These are phyloP conservation scores for Elasticomyces elasticus DNA, from an alignment of 495 filamentous ascomycete species.

Conservation along the genomic window DNA sequence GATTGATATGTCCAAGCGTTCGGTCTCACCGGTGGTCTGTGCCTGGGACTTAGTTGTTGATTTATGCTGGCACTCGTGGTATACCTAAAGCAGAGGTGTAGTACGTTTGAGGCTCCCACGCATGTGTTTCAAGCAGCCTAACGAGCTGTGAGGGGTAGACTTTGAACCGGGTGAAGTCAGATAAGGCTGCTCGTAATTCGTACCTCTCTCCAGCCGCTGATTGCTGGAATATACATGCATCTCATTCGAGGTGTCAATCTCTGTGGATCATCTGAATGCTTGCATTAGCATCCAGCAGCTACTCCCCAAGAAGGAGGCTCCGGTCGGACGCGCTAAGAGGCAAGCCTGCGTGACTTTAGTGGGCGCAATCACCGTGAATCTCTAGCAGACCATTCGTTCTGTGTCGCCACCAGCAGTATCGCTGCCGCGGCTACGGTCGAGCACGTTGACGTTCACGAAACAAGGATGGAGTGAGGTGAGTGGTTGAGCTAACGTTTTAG, in stretches of 20 bases:
- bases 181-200: background rate
- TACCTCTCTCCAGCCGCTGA: too few relatives aligned
- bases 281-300: background rate
- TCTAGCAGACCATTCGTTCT: background rate
- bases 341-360: background rate
- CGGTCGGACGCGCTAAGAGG: background rate
- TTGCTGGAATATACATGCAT: too few relatives aligned
- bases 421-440: background rate
- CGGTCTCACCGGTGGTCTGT: background rate
- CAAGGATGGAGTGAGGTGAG: background rate
- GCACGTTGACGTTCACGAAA: background rate
- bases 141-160: background rate
- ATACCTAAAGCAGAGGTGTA: too few relatives aligned
- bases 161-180: background rate
- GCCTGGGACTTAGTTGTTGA: background rate
- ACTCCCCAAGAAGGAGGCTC: background rate
- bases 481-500: background rate
- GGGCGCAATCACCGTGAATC: background rate
- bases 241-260: too few relatives aligned
- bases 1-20: background rate
- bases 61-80: background rate
- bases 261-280: background rate
- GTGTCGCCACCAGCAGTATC: background rate
- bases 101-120: too few relatives aligned
- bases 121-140: background rate